A percentile compares a stretch with the other conserved stretches of the same genome.
Evolutionary conservation across 225 moss, liverwort and hornwort species (phyloP).

Genomic region (Pseudoscleropodium purum): DNA sequence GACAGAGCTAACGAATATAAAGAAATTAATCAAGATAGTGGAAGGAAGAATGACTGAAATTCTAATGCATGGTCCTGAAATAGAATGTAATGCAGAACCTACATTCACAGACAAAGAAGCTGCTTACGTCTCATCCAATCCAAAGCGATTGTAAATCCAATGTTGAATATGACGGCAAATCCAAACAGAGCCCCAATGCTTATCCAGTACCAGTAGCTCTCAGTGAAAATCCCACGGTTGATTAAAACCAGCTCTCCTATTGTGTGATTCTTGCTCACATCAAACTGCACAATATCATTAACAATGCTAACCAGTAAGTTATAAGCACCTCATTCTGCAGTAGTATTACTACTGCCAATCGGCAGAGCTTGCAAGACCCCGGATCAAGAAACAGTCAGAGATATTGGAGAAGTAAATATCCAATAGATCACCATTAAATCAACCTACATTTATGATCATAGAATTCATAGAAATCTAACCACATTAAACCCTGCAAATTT

Average conservation of each 20-base stretch:
- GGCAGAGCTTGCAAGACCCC: not conserved
- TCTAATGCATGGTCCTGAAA: not conserved
- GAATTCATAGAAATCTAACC: not conserved
- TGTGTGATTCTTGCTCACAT: constrained; percentile 18
- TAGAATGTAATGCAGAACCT: not conserved
- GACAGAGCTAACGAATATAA: not conserved
- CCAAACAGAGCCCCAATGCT: constrained; percentile 36
- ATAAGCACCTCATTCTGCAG: not conserved
- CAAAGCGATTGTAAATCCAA: constrained; percentile 41
- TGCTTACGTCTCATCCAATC: constrained; percentile 37
- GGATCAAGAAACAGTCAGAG: not conserved
- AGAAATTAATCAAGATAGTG: not conserved
- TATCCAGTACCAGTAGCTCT: constrained; percentile 57
- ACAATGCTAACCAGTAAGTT: not conserved
- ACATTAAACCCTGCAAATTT: not conserved
- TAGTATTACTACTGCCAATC: not conserved
- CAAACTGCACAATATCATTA: constrained; percentile 13
- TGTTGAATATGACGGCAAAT: constrained; percentile 40
- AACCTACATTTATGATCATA: not conserved
- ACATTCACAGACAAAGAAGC: not conserved
- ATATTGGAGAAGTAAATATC: not conserved
- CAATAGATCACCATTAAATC: not conserved
- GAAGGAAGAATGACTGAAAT: not conserved
- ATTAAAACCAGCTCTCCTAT: constrained; percentile 36
- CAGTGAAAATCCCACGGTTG: constrained; percentile 31